Base-by-base conservation (phyloP, 176 grass and related monocot species). In the Thinopyrum elongatum region DNA sequence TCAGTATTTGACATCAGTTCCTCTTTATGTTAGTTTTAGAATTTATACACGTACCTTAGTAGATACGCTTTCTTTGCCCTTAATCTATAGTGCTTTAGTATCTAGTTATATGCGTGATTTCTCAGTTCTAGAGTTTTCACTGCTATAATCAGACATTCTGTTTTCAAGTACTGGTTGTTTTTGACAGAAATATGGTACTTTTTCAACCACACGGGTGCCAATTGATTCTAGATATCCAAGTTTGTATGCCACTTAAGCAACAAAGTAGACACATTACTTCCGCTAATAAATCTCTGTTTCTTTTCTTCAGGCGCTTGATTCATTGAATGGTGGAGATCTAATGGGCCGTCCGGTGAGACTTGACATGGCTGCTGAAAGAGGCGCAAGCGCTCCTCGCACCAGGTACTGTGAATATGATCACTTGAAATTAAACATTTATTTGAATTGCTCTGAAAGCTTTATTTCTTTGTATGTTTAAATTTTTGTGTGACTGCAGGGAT, bases 331-430 rank as follows among this genome's bases (percentile, higher is more conserved):
- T 22, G n/a, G 16, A 41, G 96, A 98, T 65, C 15, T 98, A 2
- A 26, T 81, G 74, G 86, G 90, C 10, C 91, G 96, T 82, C 6
- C 61, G 14, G 53, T 95, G 14, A 95, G 82, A 67, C 90, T 98
- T 89, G 93, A 98, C 79, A 35, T 77, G 2, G 96, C 96, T 71
- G 74, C 8, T 27, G 92, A 94, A 82, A 93, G 82, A 79, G 90
- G 82, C 11, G 10, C 88, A 41, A 70, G 79, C 61, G 92, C 93
- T 33, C 95, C 95, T 89, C 85, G 81, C 9, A 88, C 86, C 21
- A 85, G 96, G 93, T 98, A 68, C 30, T 17, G 23, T 55, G 64
- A 47, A 84, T 42, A 71, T 78, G 21, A 57, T 57, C 19, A 57
- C 53, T 57, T 80, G 22, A 8, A 19, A 1, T 55, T 78, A 47